Evolutionary conservation across 2,329 filamentous ascomycete species (phyloP), one percentile per base, ranked within the genome.

Genomic region (Colletotrichum liaoningense): DNA sequence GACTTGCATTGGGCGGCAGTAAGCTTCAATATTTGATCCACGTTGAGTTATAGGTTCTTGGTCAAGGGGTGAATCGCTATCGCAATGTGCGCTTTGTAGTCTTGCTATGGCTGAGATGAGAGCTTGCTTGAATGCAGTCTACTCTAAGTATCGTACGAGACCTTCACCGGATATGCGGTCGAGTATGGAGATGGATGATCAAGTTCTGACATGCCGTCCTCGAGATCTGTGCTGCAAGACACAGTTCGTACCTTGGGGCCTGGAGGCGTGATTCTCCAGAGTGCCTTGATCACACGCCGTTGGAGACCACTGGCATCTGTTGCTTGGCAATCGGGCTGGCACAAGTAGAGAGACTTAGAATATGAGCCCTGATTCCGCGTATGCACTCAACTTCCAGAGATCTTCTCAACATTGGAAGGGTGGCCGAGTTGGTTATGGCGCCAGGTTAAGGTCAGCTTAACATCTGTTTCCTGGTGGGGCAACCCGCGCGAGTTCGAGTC

Each of bases 381-480:
- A 4, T 4, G 0, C 33, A 4, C 1, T 22, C 57, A 68, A 9
- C 58, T 56, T 3, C 2, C 1, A 33, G 46, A 55, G 30, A 4
- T 26, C 7, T 16, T 19, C 30, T 26, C 49, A 8, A 1, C 0
- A 1, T 2, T 55, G 70, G 70, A 60, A 73, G 70, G 70, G 70
- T 73, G 70, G 70, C 70, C 70, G 70, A 73, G 70, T 73, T 73
- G 70, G 70, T 73, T 73, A 73, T 73, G 70, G 70, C 70, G 70
- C 70, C 70, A 73, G 70, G 70, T 73, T 73, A 73, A 73, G 70
- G 70, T 70, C 70, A 65, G 67, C 70, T 65, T 73, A 73, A 70
- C 67, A 65, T 65, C 70, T 73, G 28, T 62, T 73, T 73, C 70
- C 70, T 73, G 67, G 70, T 73, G 70, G 70, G 70, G 70, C 70